Conservation (phyloP, 2,329 filamentous ascomycete genomes). For the Pseudogymnoascus sp. region DNA sequence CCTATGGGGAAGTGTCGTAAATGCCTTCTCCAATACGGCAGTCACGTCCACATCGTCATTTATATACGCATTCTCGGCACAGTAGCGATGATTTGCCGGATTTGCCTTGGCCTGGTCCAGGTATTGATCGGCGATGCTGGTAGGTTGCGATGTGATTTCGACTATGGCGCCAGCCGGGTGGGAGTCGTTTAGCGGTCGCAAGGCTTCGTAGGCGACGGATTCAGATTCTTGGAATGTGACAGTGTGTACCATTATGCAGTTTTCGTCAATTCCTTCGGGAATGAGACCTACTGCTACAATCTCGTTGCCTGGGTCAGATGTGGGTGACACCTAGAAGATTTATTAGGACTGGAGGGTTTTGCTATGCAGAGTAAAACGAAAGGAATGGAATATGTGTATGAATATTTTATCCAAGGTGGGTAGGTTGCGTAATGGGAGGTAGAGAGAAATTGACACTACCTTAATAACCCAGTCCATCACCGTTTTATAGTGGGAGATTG, state of each 20-base stretch:
- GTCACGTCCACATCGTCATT: constrained; percentile 38
- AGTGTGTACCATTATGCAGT: constrained; percentile 31
- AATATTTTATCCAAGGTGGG: background rate
- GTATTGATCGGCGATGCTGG: constrained; percentile 35
- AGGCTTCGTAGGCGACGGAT: constrained; percentile 28
- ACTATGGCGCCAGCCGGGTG: constrained; percentile 31
- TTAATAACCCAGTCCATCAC: constrained; percentile 41
- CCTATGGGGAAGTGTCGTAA: constrained; percentile 36
- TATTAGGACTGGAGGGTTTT: background rate
- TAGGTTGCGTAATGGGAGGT: background rate
- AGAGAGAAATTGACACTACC: constrained; percentile 20
- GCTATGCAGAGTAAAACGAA: background rate
- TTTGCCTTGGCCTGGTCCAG: constrained; percentile 36
- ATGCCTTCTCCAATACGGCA: constrained; percentile 36
- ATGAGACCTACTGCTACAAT: constrained; percentile 32
- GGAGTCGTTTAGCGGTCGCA: constrained; percentile 30
- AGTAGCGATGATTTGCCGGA: constrained; percentile 40
- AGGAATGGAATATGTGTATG: background rate
- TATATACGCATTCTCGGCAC: constrained; percentile 42
- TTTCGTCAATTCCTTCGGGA: constrained; percentile 23
- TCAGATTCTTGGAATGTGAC: constrained; percentile 33
- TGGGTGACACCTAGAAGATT: constrained; percentile 19
- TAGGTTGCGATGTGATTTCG: constrained; percentile 33
- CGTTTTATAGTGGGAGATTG: constrained; percentile 34
- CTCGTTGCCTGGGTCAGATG: constrained; percentile 32